Percentiles rank a stretch among this genome's conserved stretches.
Evolutionary conservation across 2,329 filamentous ascomycete species (phyloP).

Genomic region (Claviceps maximensis): DNA sequence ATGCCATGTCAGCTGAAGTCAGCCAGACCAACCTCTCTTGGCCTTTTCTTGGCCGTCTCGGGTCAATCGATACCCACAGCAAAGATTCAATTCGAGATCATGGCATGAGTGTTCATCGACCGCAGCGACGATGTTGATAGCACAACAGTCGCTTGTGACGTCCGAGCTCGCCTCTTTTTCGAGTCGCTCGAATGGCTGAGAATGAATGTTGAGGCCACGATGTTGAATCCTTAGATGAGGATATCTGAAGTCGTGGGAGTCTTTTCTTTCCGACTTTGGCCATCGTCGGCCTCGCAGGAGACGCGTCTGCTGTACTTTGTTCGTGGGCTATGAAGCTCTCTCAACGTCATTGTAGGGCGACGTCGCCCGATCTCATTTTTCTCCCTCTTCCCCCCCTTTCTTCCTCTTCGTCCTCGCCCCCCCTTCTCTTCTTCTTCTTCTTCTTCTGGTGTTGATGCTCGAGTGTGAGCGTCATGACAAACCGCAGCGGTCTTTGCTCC

Average conservation of each 20-base stretch:
- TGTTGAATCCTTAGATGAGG: not conserved
- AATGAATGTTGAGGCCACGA: not conserved
- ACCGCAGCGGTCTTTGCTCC: not conserved
- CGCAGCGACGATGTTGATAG: not conserved
- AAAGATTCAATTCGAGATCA: not conserved
- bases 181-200: not conserved
- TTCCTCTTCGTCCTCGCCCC: not conserved
- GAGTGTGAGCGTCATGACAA: not conserved
- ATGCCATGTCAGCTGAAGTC: not conserved
- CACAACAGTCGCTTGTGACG: not conserved
- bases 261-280: not conserved
- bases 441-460: not conserved
- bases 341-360: not conserved
- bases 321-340: not conserved
- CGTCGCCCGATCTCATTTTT: not conserved
- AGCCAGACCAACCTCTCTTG: not conserved
- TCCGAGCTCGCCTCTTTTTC: not conserved
- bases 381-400: not conserved
- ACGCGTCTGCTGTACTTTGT: not conserved
- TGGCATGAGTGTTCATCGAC: not conserved
- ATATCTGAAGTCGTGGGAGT: not conserved
- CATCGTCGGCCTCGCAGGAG: not conserved
- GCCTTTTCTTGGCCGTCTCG: not conserved
- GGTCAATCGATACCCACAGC: not conserved
- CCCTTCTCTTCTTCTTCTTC: not conserved